Evolutionary conservation across 768 basidiomycete genomes (phyloP).

Genomic region (Pulveroboletus sp.): DNA sequence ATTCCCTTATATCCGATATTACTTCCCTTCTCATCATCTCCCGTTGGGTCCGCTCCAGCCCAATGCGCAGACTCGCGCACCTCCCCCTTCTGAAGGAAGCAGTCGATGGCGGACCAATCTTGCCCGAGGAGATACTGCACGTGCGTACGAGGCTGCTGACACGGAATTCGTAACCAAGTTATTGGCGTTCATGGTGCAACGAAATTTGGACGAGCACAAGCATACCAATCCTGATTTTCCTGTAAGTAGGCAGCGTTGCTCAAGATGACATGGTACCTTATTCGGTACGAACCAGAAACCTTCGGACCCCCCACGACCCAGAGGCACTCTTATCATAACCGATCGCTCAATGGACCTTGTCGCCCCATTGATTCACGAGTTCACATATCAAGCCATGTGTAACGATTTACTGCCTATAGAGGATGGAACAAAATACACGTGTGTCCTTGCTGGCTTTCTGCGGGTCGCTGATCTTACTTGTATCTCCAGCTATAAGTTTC

Average conservation of each 20-base stretch:
- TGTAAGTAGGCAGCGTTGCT: constrained; percentile 43
- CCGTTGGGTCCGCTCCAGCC: constrained; percentile 85
- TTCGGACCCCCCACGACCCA: constrained; percentile 58
- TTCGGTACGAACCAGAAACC: constrained; percentile 41
- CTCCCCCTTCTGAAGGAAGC: constrained; percentile 61
- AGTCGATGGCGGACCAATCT: constrained; percentile 80
- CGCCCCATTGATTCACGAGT: constrained; percentile 92
- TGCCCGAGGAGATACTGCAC: constrained; percentile 66
- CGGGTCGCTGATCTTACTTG: neutral
- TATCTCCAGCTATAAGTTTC: constrained; percentile 79
- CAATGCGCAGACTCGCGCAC: constrained; percentile 58
- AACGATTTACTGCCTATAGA: constrained; percentile 90
- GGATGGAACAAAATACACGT: constrained; percentile 86
- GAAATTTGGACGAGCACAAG: constrained; percentile 83
- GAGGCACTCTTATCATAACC: constrained; percentile 84
- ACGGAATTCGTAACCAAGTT: constrained; percentile 78
- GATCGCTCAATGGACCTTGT: constrained; percentile 95
- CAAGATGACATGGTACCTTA: neutral
- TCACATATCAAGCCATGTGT: constrained; percentile 99
- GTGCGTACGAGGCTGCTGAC: constrained; percentile 67
- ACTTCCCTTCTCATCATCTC: constrained; percentile 75
- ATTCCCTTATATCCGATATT: constrained; percentile 91
- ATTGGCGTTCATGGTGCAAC: constrained; percentile 84
- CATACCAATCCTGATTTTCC: constrained; percentile 83
- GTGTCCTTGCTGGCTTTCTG: constrained; percentile 32